Percentiles rank a stretch among this genome's conserved stretches.
phyloP scores from a whole-genome alignment of 148 eudicot species.

The Simmondsia chinensis region DNA sequence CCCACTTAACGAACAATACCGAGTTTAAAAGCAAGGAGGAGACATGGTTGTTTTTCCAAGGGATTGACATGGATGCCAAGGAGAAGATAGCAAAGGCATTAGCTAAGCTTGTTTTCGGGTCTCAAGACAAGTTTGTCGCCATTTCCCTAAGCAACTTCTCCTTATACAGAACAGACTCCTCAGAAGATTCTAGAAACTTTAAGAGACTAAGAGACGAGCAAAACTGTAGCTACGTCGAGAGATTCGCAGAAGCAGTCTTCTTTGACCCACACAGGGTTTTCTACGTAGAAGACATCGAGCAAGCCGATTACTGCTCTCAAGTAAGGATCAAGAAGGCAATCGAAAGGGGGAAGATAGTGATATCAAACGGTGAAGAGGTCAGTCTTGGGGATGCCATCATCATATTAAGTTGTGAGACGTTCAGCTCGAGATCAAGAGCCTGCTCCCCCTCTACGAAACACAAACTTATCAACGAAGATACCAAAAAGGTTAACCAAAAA shows the following conservation, averaged over 20 bases:
- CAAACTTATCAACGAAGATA: conserved; percentile 19
- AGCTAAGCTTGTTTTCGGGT: conserved; percentile 64
- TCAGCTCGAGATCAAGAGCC: conserved; percentile 52
- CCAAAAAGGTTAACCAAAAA: conserved; percentile 11
- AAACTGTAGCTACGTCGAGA: conserved; percentile 40
- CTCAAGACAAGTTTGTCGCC: conserved; percentile 35
- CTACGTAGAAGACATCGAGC: conserved; percentile 66
- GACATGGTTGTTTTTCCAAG: conserved; percentile 82
- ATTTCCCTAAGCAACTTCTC: conserved; percentile 57
- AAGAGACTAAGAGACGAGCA: conserved; percentile 67
- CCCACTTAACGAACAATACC: no score
- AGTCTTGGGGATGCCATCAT: conserved; percentile 56
- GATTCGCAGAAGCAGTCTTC: conserved; percentile 38
- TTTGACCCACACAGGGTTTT: conserved; percentile 73
- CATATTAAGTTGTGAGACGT: conserved; percentile 58
- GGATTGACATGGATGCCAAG: conserved; percentile 51
- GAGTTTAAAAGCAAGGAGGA: conserved; percentile 18
- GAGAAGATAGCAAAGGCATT: conserved; percentile 64
- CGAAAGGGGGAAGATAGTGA: conserved; percentile 46
- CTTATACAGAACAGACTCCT: conserved; percentile 23
- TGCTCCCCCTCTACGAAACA: conserved; percentile 43
- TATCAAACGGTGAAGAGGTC: conserved; percentile 45
- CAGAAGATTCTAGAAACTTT: conserved; percentile 42
- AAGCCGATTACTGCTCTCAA: conserved; percentile 57
- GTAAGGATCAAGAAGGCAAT: conserved; percentile 64